phyloP scores from a whole-genome alignment of 2,329 filamentous ascomycete species.

The Verticillium dahliae region DNA sequence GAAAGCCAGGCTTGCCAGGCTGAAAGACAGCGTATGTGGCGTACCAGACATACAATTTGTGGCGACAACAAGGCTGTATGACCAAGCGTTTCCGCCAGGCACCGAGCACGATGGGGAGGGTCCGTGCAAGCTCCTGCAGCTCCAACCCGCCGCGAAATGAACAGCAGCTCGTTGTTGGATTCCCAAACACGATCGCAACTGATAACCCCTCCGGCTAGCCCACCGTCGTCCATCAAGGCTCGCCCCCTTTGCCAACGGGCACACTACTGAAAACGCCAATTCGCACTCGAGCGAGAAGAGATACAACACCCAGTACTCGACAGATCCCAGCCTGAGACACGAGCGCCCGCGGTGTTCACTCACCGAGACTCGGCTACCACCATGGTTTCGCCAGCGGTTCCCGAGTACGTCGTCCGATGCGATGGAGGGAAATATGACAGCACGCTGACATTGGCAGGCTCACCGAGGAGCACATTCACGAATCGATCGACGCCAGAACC shows the following conservation, averaged over 20 bases:
- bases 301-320: not conserved
- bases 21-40: not conserved
- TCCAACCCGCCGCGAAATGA: not conserved
- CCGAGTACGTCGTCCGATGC: conserved; percentile 53
- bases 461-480: conserved; percentile 86
- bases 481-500: conserved; percentile 86
- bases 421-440: not conserved
- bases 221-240: not conserved
- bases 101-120: not conserved
- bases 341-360: not conserved
- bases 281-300: not conserved
- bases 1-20: not conserved
- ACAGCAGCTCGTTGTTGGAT: not conserved
- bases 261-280: not conserved
- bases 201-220: not conserved
- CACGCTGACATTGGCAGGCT: conserved; percentile 51
- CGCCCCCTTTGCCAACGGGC: not conserved
- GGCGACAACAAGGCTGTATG: not conserved
- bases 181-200: not conserved
- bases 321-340: not conserved
- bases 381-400: conserved; percentile 70
- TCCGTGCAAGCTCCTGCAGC: not conserved
- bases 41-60: not conserved
- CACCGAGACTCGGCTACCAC: conserved; percentile 20
- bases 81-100: not conserved